phyloP scores from a whole-genome alignment of 2,329 filamentous ascomycete species.

The Drechslerella dactyloides region DNA sequence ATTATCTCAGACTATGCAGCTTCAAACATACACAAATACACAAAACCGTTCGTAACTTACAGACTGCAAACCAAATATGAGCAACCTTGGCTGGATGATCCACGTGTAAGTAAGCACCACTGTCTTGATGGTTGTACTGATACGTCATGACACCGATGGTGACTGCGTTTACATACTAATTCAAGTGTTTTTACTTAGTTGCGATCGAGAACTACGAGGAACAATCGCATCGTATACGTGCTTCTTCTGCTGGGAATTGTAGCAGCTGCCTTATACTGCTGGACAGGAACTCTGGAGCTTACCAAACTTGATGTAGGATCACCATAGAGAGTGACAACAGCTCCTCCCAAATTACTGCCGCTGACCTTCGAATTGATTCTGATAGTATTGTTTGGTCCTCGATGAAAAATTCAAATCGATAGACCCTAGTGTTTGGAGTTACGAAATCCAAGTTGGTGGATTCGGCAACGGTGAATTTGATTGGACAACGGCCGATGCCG shows the following conservation, averaged over 20 bases:
- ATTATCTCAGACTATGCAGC: constrained; percentile 39
- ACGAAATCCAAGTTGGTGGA: constrained; percentile 61
- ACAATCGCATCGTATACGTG: constrained; percentile 19
- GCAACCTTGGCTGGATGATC: constrained; percentile 31
- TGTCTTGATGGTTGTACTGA: no score
- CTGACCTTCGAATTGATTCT: neutral
- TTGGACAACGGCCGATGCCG: constrained; percentile 63
- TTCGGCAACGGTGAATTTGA: constrained; percentile 63
- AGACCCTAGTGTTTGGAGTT: constrained; percentile 61
- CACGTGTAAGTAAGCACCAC: constrained; percentile 10
- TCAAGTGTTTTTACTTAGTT: constrained; percentile 20
- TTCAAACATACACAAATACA: constrained; percentile 27
- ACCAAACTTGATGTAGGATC: constrained; percentile 14
- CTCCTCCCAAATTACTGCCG: neutral
- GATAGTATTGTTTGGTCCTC: constrained; percentile 63
- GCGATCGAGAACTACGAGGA: constrained; percentile 17
- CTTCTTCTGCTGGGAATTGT: constrained; percentile 9
- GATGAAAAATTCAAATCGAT: constrained; percentile 63
- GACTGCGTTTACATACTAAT: neutral
- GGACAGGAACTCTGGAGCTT: constrained; percentile 24
- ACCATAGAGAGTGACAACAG: neutral
- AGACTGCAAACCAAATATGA: constrained; percentile 26
- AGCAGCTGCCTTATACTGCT: constrained; percentile 30
- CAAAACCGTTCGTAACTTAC: constrained; percentile 35
- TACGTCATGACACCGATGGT: neutral